Evolutionary conservation across 257 asterid genomes (phyloP).

Genomic region (Solanum piurae): DNA sequence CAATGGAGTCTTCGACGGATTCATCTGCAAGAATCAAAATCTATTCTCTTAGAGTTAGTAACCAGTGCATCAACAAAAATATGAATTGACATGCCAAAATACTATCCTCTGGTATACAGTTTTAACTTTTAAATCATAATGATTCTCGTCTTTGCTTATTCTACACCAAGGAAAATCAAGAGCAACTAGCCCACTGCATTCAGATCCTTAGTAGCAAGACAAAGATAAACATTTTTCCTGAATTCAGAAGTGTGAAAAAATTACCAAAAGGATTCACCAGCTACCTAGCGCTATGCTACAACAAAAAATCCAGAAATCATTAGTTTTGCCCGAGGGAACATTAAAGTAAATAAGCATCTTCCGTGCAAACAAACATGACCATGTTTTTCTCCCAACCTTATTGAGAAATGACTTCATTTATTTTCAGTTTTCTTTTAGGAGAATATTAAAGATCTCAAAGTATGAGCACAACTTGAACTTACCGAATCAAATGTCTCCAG

Average conservation of each 20-base stretch:
- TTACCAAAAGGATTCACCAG: not conserved
- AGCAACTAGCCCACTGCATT: not conserved
- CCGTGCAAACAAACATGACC: not conserved
- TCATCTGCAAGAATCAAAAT: slow-evolving; percentile 98
- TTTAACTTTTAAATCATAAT: not conserved
- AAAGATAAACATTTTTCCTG: not conserved
- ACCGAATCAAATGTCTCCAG: slow-evolving; percentile 96
- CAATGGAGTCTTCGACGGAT: slow-evolving; percentile 89
- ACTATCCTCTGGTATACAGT: not conserved
- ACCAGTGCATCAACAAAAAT: slow-evolving; percentile 13
- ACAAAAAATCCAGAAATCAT: not conserved
- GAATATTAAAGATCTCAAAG: not conserved
- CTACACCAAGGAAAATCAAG: not conserved
- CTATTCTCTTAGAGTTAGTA: slow-evolving; percentile 80
- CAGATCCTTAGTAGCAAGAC: not conserved
- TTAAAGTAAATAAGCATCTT: not conserved
- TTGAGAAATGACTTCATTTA: not conserved
- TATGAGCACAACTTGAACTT: slow-evolving; percentile 29
- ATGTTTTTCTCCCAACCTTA: not conserved
- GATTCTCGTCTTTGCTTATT: not conserved
- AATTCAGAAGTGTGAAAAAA: not conserved
- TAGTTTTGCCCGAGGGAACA: not conserved
- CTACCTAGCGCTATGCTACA: not conserved
- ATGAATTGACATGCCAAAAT: not conserved
- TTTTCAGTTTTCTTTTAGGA: not conserved